Evolutionary conservation across 192 early-diverging fungal genomes (phyloP).

Genomic region (Radiomyces spectabilis): DNA sequence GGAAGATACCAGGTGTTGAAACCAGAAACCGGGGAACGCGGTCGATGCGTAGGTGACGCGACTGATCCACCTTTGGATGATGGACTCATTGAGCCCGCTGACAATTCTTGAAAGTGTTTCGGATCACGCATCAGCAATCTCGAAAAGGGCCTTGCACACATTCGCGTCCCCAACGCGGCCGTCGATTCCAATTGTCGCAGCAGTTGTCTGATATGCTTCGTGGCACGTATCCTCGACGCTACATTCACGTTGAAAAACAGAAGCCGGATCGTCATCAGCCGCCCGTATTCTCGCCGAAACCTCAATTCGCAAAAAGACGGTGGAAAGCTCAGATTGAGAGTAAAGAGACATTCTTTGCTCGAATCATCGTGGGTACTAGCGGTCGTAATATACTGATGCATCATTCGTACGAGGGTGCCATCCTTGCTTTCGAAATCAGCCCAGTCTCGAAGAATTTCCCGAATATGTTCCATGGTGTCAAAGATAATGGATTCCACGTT

Average conservation of each 20-base stretch:
- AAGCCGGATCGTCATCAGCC: constrained; percentile 13
- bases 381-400: constrained; percentile 7
- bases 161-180: background rate
- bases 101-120: constrained; percentile 12
- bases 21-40: too few species aligned
- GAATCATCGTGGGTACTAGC: background rate
- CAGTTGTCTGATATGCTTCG: background rate
- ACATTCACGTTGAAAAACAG: constrained; percentile 25
- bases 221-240: background rate
- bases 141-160: constrained; percentile 35
- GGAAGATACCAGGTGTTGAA: constrained; percentile 23
- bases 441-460: constrained; percentile 7
- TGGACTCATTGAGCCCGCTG: background rate
- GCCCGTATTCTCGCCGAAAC: constrained; percentile 20
- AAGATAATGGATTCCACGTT: constrained; percentile 15
- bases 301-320: constrained; percentile 27
- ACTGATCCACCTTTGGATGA: background rate
- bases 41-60: too few species aligned
- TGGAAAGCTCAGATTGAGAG: background rate
- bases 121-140: constrained; percentile 37
- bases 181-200: background rate
- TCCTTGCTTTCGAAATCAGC: constrained; percentile 15
- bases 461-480: background rate
- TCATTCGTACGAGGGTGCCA: constrained; percentile 19
- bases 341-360: constrained; percentile 8